phyloP scores from a whole-genome alignment of 2,329 filamentous ascomycete genomes.

The Claviceps arundinis region DNA sequence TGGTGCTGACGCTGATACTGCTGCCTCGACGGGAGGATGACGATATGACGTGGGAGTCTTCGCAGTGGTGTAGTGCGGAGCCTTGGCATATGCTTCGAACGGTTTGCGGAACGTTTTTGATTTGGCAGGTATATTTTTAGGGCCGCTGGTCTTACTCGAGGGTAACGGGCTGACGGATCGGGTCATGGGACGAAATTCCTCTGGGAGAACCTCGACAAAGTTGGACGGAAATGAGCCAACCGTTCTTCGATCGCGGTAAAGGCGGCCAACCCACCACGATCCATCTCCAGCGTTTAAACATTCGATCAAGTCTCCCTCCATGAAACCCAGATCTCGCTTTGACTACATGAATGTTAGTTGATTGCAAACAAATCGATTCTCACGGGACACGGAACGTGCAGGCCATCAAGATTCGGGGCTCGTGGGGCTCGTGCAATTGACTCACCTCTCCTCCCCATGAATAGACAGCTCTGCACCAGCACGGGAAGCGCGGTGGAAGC shows the following conservation, averaged over 20 bases:
- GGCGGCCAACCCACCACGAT: conserved; percentile 92
- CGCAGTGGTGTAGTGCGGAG: conserved; percentile 51
- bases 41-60: conserved; percentile 46
- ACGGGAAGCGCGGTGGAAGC: conserved; percentile 70
- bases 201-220: conserved; percentile 82
- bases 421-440: background rate
- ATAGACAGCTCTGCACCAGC: conserved; percentile 83
- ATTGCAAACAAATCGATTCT: background rate
- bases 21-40: conserved; percentile 22
- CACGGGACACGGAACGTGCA: background rate
- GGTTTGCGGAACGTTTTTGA: conserved; percentile 52
- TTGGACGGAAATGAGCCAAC: conserved; percentile 94
- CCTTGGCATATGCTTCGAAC: conserved; percentile 54
- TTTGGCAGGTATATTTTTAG: conserved; percentile 43
- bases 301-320: conserved; percentile 96
- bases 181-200: conserved; percentile 66
- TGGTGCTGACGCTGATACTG: conserved; percentile 5
- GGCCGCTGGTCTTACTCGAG: conserved; percentile 38
- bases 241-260: conserved; percentile 79
- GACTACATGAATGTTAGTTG: conserved; percentile 34
- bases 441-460: conserved; percentile 79
- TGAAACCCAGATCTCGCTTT: conserved; percentile 88
- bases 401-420: background rate
- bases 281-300: conserved; percentile 95
- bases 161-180: conserved; percentile 49